Percentiles rank a stretch among this genome's conserved stretches.
phyloP scores from a whole-genome alignment of 768 basidiomycete genomes.

The Russula vinacea region DNA sequence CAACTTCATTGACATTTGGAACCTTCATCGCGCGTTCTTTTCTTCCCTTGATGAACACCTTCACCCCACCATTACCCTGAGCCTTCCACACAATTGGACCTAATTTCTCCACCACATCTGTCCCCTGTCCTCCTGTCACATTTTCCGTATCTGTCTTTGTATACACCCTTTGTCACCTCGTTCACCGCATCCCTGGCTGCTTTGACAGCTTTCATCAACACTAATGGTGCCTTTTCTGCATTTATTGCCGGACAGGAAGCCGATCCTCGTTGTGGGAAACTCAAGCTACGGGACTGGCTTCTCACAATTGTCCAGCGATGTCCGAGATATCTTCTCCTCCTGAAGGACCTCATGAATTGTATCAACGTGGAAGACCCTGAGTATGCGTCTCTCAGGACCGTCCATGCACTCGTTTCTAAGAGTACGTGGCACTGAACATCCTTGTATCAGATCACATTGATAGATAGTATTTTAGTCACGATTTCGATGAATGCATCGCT shows the following conservation, averaged over 20 bases:
- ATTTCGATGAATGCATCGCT: conserved; percentile 74
- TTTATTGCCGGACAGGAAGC: conserved; percentile 66
- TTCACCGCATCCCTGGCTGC: conserved; percentile 66
- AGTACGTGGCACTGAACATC: conserved; percentile 45
- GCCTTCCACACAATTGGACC: conserved; percentile 19
- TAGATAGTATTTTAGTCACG: conserved; percentile 57
- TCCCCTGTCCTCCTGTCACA: conserved; percentile 70
- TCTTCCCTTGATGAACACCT: conserved; percentile 52
- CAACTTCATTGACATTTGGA: conserved; percentile 91
- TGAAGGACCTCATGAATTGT: conserved; percentile 74
- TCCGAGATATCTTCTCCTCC: conserved; percentile 78
- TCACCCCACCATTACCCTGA: conserved; percentile 29
- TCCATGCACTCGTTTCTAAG: conserved; percentile 67
- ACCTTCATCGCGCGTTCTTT: conserved; percentile 74
- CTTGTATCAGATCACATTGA: conserved; percentile 20
- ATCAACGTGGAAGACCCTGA: conserved; percentile 68
- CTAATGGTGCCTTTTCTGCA: conserved; percentile 53
- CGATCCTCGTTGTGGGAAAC: conserved; percentile 65
- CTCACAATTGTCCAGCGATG: conserved; percentile 85
- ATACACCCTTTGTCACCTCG: conserved; percentile 78
- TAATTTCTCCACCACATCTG: conserved; percentile 42
- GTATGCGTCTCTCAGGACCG: conserved; percentile 55
- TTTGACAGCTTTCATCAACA: conserved; percentile 53
- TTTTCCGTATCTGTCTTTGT: conserved; percentile 87
- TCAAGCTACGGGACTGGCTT: conserved; percentile 81